Conservation (phyloP, 108 stramenopile species). For the Aurantiochytrium sp. region DNA sequence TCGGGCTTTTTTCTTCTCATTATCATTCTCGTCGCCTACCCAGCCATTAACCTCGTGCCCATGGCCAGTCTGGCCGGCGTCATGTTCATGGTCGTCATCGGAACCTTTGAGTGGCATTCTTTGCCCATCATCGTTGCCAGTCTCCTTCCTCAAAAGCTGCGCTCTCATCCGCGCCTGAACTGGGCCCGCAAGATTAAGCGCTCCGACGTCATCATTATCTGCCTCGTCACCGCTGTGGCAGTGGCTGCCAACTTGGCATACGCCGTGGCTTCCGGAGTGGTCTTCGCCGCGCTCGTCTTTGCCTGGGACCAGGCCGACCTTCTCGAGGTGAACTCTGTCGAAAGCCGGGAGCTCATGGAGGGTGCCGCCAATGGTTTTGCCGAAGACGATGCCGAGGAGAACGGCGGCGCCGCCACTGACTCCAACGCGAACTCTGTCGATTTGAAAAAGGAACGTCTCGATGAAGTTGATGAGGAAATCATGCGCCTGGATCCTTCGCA, state of each 20-base stretch:
- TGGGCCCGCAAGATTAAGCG: conserved; percentile 31
- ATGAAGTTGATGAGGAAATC: not conserved
- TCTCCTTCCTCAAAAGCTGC: conserved; percentile 18
- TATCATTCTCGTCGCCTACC: conserved; percentile 26
- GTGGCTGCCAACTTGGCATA: conserved; percentile 34
- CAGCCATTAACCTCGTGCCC: conserved; percentile 32
- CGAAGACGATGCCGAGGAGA: conserved; percentile 7
- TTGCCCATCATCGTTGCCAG: conserved; percentile 24
- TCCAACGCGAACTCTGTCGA: not conserved
- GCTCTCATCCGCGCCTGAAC: conserved; percentile 12
- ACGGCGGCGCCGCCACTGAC: not conserved
- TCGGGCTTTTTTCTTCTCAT: conserved; percentile 26
- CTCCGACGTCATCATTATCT: conserved; percentile 33
- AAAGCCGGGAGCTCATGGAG: not conserved
- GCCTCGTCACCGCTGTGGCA: conserved; percentile 37
- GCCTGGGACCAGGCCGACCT: conserved; percentile 31
- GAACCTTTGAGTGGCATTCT: conserved; percentile 37
- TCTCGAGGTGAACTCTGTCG: not conserved
- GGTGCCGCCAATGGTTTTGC: conserved; percentile 17
- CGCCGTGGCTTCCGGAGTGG: conserved; percentile 30
- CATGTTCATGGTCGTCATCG: conserved; percentile 35
- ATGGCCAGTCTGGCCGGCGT: conserved; percentile 34
- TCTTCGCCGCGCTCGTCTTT: conserved; percentile 30
- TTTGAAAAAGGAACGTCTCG: not conserved
- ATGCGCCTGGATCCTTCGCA: not conserved